Evolutionary conservation across 2,329 filamentous ascomycete species (phyloP), one percentile per base, ranked within the genome.

Genomic region (Colletotrichum tanaceti): DNA sequence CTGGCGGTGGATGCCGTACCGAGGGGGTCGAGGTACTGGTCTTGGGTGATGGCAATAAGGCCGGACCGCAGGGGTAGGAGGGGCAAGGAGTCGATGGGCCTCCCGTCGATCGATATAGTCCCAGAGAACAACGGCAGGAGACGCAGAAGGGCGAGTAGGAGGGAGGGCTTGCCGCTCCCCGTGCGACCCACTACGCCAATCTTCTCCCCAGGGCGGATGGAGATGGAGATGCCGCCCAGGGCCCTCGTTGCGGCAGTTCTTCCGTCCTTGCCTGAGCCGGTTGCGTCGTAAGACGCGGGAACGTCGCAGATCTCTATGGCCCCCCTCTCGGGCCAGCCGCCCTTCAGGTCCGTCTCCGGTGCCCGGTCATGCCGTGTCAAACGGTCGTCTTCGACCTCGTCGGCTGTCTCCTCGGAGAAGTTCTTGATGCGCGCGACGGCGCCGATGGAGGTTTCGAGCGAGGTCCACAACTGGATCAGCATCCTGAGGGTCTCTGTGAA

Each of bases 1-100:
- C 16, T 88, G 69, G 95, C 61, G 20, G 44, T 44, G 16, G 58
- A 32, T 5, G 38, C 58, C 10, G 32, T 20, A 28, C 24, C 55
- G 24, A 69, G 52, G 5, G 69, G 69, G 43, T 71, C 62, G 18
- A 99, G 86, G 77, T 99, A 58, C 39, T 70, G 61, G 41, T 55
- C 66, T 35, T 50, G 69, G 18, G 65, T 59, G 55, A 55, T 72
- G 60, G 44, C 71, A 41, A 58, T 71, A 41, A 75, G 52, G 10
- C 70, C 62, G 22, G 68, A 46, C 18, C 73, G 68, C 13, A 75
- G 55, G 16, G 52, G 58, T 14, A 73, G 68, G 4, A 63, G 67
- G 1, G 70, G 65, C 7, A 75, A 46, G 2, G 60, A 54, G 7
- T 63, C 49, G 28, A 71, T 59, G n/a, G 72, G 58, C 1, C 63